Evolutionary conservation across 139 green algal species (phyloP).

Genomic region (Picochlorum sp.): DNA sequence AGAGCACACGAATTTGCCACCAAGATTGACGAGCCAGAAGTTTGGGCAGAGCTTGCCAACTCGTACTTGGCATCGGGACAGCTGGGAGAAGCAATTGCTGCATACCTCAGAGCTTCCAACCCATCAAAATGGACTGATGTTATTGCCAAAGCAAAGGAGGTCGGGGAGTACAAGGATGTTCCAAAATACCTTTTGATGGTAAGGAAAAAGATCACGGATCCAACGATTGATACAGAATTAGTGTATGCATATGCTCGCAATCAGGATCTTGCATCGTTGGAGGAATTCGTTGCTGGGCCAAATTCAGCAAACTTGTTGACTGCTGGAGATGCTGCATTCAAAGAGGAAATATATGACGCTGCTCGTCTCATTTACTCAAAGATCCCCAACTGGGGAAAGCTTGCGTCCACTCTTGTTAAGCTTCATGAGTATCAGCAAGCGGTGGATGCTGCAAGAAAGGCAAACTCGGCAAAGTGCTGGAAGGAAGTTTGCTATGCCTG

Average conservation of each 20-base stretch:
- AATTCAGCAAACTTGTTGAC: conserved; percentile 68
- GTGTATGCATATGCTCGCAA: conserved; percentile 90
- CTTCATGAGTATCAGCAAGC: conserved; percentile 83
- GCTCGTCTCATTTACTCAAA: conserved; percentile 84
- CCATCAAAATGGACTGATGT: conserved; percentile 60
- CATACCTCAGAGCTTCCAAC: conserved; percentile 83
- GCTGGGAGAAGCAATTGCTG: conserved; percentile 67
- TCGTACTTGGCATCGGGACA: conserved; percentile 72
- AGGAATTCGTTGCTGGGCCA: conserved; percentile 86
- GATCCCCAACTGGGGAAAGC: conserved; percentile 90
- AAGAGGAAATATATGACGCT: conserved; percentile 89
- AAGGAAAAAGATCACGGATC: conserved; percentile 85
- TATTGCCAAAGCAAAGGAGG: conserved; percentile 40
- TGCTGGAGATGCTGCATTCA: conserved; percentile 63
- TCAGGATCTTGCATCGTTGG: conserved; percentile 73
- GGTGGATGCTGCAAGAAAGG: conserved; percentile 94
- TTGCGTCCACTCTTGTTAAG: conserved; percentile 85
- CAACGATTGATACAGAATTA: conserved; percentile 93
- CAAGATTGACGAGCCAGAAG: conserved; percentile 72
- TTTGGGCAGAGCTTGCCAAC: conserved; percentile 90
- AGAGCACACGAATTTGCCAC: conserved; percentile 77
- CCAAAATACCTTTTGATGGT: conserved; percentile 98
- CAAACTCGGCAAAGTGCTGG: conserved; percentile 87
- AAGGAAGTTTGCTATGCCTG: conserved; percentile 98
- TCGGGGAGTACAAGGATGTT: conserved; percentile 73